A percentile compares a stretch with the other conserved stretches of the same genome.
phyloP scores from a whole-genome alignment of 345 rosid species.

The Lepidium africanum region DNA sequence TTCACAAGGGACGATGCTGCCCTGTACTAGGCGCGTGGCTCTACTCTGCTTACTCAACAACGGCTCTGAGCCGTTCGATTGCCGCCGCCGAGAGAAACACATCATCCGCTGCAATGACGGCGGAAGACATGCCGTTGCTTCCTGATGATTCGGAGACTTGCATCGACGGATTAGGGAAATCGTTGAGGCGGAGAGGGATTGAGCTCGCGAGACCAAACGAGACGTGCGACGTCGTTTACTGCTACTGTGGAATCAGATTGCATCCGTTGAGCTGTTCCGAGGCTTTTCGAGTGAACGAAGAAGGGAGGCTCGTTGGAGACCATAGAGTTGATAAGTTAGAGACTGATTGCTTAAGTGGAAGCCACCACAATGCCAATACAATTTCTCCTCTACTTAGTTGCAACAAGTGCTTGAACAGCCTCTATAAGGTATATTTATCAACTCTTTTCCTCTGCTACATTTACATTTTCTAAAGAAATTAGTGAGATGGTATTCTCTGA shows the following conservation, averaged over 20 bases:
- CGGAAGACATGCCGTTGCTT: constrained; percentile 63
- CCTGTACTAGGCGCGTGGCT: constrained; percentile 91
- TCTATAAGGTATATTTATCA: constrained; percentile 31
- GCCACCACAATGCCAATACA: constrained; percentile 37
- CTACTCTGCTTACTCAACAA: constrained; percentile 74
- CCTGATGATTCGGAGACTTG: constrained; percentile 97
- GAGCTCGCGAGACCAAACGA: constrained; percentile 56
- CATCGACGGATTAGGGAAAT: constrained; percentile 66
- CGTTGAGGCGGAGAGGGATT: constrained; percentile 57
- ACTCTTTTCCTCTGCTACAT: not conserved
- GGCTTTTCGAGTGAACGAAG: constrained; percentile 41
- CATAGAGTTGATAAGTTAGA: constrained; percentile 56
- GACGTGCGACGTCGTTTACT: constrained; percentile 79
- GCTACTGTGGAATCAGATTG: constrained; percentile 83
- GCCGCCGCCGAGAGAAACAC: constrained; percentile 14
- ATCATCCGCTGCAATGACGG: constrained; percentile 7
- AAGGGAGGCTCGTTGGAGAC: constrained; percentile 63
- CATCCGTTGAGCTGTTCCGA: constrained; percentile 68
- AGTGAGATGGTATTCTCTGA: not conserved
- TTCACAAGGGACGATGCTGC: constrained; percentile 63
- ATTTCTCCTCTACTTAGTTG: constrained; percentile 67
- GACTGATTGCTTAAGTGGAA: constrained; percentile 52
- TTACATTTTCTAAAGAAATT: not conserved
- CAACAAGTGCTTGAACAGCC: constrained; percentile 73
- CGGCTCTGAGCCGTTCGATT: constrained; percentile 41